These are phyloP conservation scores for Lodderomyces parapsilosis DNA, from an alignment of 1,139 yeast genomes.

Conservation along the genomic window DNA sequence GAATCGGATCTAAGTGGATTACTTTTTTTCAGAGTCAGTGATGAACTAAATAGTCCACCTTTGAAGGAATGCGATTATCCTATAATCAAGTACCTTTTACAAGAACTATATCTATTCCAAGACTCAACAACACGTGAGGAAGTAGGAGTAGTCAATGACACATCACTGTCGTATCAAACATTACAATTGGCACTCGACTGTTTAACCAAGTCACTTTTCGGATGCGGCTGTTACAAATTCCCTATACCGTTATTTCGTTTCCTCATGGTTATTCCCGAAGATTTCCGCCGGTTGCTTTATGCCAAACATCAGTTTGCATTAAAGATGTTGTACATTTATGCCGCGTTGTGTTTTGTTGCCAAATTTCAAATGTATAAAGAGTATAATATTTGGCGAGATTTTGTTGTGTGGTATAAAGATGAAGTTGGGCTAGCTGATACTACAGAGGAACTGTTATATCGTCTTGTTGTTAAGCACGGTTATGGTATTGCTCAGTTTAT, in stretches of 20 bases:
- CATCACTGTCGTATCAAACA: slow-evolving; percentile 10
- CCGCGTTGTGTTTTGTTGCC: slow-evolving; percentile 20
- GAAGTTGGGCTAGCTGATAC: slow-evolving; percentile 15
- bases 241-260: slow-evolving; percentile 31
- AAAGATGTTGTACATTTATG: slow-evolving; percentile 23
- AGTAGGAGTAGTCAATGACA: slow-evolving; percentile 12
- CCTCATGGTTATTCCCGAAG: slow-evolving; percentile 21
- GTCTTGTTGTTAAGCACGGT: slow-evolving; percentile 9
- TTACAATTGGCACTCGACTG: slow-evolving; percentile 10
- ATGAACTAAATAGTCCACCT: slow-evolving; percentile 9
- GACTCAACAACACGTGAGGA: slow-evolving; percentile 5
- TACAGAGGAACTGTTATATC: slow-evolving; percentile 17
- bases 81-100: slow-evolving; percentile 16
- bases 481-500: slow-evolving; percentile 6
- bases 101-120: not conserved
- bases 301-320: slow-evolving; percentile 23
- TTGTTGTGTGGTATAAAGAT: slow-evolving; percentile 22
- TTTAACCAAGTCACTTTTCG: slow-evolving; percentile 8
- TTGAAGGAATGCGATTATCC: slow-evolving; percentile 16
- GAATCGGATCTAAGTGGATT: slow-evolving; percentile 17
- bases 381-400: slow-evolving; percentile 29
- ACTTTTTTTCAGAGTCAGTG: slow-evolving; percentile 12
- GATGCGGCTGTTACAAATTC: slow-evolving; percentile 19
- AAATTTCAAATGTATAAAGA: slow-evolving; percentile 21
- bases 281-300: slow-evolving; percentile 21